These are phyloP conservation scores for Ustilago lituana DNA, from an alignment of 1,284 basidiomycete species.

Conservation along the genomic window DNA sequence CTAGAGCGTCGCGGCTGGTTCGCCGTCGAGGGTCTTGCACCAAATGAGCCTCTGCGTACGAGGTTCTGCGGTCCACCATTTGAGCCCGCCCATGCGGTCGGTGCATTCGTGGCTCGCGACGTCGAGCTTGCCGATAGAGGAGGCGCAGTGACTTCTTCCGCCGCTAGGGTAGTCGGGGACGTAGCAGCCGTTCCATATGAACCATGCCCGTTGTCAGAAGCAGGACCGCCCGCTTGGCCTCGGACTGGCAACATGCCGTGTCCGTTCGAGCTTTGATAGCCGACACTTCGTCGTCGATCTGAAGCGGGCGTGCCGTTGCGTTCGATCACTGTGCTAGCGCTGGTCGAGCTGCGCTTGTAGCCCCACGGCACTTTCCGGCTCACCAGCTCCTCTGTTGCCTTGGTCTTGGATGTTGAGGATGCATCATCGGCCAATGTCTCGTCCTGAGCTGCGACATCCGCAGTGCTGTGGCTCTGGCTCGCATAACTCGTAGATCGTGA, in stretches of 20 bases:
- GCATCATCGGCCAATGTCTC: constrained; percentile 21
- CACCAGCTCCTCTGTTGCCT: constrained; percentile 34
- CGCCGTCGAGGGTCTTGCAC: constrained; percentile 8
- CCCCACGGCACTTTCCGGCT: constrained; percentile 60
- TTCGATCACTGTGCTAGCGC: constrained; percentile 11
- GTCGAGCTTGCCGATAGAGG: constrained; percentile 6
- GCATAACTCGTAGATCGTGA: constrained; percentile 33
- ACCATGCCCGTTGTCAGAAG: constrained; percentile 21
- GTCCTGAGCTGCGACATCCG: constrained; percentile 12
- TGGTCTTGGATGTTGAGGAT: constrained; percentile 24
- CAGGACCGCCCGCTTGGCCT: not conserved
- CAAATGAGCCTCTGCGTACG: constrained; percentile 23
- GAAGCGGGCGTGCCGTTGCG: constrained; percentile 36
- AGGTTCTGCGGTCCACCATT: constrained; percentile 7
- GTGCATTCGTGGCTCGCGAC: constrained; percentile 16
- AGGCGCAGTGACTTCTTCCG: constrained; percentile 7
- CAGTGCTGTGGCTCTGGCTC: constrained; percentile 24
- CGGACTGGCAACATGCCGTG: constrained; percentile 24
- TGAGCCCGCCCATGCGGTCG: constrained; percentile 26
- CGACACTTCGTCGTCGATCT: constrained; percentile 38
- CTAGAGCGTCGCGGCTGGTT: constrained; percentile 16
- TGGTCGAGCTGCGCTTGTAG: constrained; percentile 49
- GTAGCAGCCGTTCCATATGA: not conserved
- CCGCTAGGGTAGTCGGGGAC: not conserved
- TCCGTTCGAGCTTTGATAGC: constrained; percentile 37